Base-by-base conservation (phyloP, 495 filamentous ascomycete species). In the Aspergillus baeticus region DNA sequence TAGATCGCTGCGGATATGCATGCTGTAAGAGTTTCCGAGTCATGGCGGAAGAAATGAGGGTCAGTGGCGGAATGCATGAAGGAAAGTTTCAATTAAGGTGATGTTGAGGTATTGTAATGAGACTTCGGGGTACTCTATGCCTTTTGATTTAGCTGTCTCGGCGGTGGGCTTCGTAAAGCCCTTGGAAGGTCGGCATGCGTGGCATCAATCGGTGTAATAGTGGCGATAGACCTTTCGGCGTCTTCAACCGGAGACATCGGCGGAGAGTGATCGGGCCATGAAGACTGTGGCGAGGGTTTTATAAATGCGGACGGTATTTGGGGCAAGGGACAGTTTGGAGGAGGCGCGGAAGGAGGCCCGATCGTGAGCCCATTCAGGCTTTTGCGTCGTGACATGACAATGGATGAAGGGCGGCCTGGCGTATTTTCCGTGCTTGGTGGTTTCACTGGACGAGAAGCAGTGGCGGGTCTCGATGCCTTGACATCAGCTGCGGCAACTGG, bases 251-350 rank as follows among this genome's bases (percentile, higher is more conserved):
- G 54, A 14, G 54, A 26, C 37, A 36, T 35, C 11, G 57, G 50
- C 6, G 45, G 46, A 15, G 53, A 55, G 15, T 43, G 21, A 2
- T 50, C 36, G 0, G 45, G 23, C 37, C 36, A 48, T 6, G 36
- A 21, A 6, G 45, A 22, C 36, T 48, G 54, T n/a, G 36, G 44
- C 8, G 54, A 34, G 11, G 54, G 34, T 23, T 55, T 47, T 2
- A 61, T 57, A 6, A 63, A 53, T 11, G 63, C 53, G 0, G 68
- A 65, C 10, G 85, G 85, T 10, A 88, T 74, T 5, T 85, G 82
- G 6, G 85, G 86, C 4, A 88, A 74, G 0, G 86, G 84, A 48
- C 78, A 80, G 17, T 77, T 84, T 10, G 86, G 86, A 14, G 86
- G 86, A 11, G 86, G 86, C 13, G 77, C 81, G 11, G 76, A 77